Evolutionary conservation across 2,329 filamentous ascomycete species (phyloP).

Genomic region (Apiospora aurea): DNA sequence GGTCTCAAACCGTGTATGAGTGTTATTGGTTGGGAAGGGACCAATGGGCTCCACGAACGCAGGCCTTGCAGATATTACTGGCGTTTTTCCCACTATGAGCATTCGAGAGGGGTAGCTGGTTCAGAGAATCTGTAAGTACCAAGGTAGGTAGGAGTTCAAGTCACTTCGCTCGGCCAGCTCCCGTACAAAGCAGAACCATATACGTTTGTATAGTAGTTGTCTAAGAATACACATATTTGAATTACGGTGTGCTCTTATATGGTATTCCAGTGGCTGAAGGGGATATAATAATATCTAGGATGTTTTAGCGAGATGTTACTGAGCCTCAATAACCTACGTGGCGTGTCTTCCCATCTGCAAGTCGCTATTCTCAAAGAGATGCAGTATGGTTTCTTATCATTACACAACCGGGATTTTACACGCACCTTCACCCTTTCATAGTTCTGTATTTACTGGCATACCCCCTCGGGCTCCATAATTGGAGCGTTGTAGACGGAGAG

Average conservation of each 20-base stretch:
- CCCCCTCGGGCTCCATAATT: not conserved
- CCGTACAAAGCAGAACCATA: not conserved
- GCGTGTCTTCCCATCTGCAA: not conserved
- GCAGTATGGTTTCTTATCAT: not conserved
- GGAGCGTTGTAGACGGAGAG: not conserved
- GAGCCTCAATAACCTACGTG: not conserved
- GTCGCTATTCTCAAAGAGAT: not conserved
- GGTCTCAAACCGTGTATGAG: not conserved
- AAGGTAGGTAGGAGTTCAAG: not conserved
- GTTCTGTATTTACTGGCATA: not conserved
- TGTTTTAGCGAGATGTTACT: no score
- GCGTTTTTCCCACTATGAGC: not conserved
- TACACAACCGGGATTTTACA: not conserved
- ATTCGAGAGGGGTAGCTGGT: not conserved
- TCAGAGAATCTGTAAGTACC: not conserved
- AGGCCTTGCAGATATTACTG: not conserved
- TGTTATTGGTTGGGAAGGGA: not conserved
- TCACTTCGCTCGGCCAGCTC: not conserved
- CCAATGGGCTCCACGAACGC: not conserved
- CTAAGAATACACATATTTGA: not conserved
- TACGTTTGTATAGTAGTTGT: not conserved
- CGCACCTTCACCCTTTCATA: not conserved
- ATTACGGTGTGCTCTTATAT: not conserved
- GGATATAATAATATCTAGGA: no score
- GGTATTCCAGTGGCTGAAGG: no score